A percentile compares a stretch with the other conserved stretches of the same genome.
Conservation (phyloP, 495 filamentous ascomycete species). For the Entonaema liquescens region DNA sequence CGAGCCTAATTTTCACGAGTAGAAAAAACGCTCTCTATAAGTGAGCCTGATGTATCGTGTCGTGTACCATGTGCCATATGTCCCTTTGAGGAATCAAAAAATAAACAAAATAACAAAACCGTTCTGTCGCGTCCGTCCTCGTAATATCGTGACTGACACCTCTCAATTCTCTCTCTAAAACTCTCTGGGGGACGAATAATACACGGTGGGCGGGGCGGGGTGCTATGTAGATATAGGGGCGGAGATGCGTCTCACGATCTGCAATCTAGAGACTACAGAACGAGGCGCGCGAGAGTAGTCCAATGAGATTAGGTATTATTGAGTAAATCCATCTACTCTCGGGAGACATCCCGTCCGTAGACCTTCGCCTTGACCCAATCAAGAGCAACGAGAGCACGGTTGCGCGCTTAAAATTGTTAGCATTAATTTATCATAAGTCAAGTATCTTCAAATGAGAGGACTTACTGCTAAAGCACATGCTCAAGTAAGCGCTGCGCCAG, state of each 20-base stretch:
- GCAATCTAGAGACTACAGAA: neutral
- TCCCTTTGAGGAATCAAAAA: neutral
- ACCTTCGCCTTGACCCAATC: constrained; percentile 97
- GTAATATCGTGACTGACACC: constrained; percentile 9
- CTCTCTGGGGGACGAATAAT: constrained; percentile 18
- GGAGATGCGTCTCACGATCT: neutral
- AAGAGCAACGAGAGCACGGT: constrained; percentile 87
- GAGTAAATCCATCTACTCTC: constrained; percentile 69
- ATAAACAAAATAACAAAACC: neutral
- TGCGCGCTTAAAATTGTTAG: constrained; percentile 68
- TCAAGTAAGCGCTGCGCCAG: constrained; percentile 97
- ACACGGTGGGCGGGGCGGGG: constrained; percentile 11
- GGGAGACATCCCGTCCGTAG: constrained; percentile 94
- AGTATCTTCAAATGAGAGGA: constrained; percentile 37
- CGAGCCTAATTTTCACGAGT: constrained; percentile 13
- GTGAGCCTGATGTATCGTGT: neutral
- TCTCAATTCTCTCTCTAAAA: constrained; percentile 1
- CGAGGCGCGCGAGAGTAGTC: neutral
- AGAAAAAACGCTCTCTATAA: constrained; percentile 24
- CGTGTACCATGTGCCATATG: constrained; percentile 7
- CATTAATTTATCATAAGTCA: neutral
- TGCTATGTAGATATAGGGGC: neutral
- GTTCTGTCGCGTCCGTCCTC: constrained; percentile 11
- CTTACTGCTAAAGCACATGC: constrained; percentile 99
- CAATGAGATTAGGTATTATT: constrained; percentile 16